Evolutionary conservation across 2,329 filamentous ascomycete species (phyloP), one percentile per base, ranked within the genome.

Genomic region (Venturia effusa): DNA sequence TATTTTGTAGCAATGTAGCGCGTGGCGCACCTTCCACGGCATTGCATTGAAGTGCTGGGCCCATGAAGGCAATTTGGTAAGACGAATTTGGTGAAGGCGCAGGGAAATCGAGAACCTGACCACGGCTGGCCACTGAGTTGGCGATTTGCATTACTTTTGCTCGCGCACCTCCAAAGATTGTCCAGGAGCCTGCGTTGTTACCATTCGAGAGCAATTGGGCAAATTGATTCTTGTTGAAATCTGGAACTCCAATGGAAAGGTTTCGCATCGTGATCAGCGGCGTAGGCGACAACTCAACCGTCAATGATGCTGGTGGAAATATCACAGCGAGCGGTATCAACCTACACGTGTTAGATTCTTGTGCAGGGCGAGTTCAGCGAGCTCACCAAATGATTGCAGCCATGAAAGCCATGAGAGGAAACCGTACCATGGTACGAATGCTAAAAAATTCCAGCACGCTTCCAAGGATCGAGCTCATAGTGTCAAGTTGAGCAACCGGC

Each of bases 191-290:
- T 60, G 27, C 22, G 24, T 41, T 41, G 22, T 17, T 39, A 39
- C 57, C 57, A 15, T 22, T n/a, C 6, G 34, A 41, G 10, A 24
- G 1, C 13, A 60, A 10, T 40, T 60, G 57, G 24, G 57, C 57
- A n/a, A 32, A 60, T 60, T 60, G 10, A 39, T 41, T 41, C 19
- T 39, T 60, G 57, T 60, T 60, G 57, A 60, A 60, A n/a, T 60
- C 13, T 15, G 39, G 57, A 4, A 60, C 32, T 11, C 34, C 34
- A 5, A 60, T 60, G 6, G 34, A 13, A 15, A 60, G 3, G 4
- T 60, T 17, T 13, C 24, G 10, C 10, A 7, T 24, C 17, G 57
- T n/a, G 13, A 39, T n/a, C 24, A 60, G 34, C 11, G 57, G 57
- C 22, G 40, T 4, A 32, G 30, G 57, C 8, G 57, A 60, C 32